Percentiles rank a stretch among this genome's conserved stretches.
Evolutionary conservation across 108 stramenopile genomes (phyloP).

Genomic region (Nitzschia putrida): DNA sequence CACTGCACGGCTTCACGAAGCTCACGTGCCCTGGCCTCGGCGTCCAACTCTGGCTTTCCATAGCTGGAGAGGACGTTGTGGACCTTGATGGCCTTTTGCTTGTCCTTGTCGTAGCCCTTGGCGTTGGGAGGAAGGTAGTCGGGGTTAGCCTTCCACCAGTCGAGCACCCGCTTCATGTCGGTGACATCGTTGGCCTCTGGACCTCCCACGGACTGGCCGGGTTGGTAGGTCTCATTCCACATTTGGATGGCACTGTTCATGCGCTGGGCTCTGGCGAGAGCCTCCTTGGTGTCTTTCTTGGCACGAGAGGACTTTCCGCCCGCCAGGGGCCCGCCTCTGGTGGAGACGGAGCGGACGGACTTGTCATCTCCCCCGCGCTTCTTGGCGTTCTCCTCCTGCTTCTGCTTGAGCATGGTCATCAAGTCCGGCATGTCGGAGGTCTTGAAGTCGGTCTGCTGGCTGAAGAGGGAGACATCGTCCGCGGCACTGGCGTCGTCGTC

Average conservation of each 20-base stretch:
- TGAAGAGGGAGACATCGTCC: conserved; percentile 32
- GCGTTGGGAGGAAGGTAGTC: conserved; percentile 29
- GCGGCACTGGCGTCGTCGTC: conserved; percentile 11
- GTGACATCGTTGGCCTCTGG: conserved; percentile 3
- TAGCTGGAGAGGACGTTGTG: conserved; percentile 18
- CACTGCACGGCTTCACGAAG: conserved; percentile 36
- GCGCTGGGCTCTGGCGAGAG: conserved; percentile 30
- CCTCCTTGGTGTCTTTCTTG: neutral
- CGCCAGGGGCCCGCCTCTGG: neutral
- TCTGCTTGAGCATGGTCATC: conserved; percentile 41
- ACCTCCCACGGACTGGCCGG: conserved; percentile 8
- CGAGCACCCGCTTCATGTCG: conserved; percentile 36
- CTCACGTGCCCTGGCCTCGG: conserved; percentile 37
- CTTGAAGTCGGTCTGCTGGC: conserved; percentile 23
- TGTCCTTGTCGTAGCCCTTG: conserved; percentile 27
- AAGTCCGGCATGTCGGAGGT: conserved; percentile 36
- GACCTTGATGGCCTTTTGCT: conserved; percentile 44
- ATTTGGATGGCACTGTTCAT: conserved; percentile 37
- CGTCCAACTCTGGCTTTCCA: conserved; percentile 20
- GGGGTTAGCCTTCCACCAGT: conserved; percentile 44
- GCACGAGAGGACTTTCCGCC: neutral
- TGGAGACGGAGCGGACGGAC: neutral
- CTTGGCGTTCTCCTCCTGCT: conserved; percentile 34
- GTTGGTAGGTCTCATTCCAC: conserved; percentile 27
- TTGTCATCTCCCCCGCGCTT: conserved; percentile 11